Percentiles rank a stretch among this genome's conserved stretches.
Evolutionary conservation across 345 rosid species (phyloP).

Genomic region (Linum tenue): DNA sequence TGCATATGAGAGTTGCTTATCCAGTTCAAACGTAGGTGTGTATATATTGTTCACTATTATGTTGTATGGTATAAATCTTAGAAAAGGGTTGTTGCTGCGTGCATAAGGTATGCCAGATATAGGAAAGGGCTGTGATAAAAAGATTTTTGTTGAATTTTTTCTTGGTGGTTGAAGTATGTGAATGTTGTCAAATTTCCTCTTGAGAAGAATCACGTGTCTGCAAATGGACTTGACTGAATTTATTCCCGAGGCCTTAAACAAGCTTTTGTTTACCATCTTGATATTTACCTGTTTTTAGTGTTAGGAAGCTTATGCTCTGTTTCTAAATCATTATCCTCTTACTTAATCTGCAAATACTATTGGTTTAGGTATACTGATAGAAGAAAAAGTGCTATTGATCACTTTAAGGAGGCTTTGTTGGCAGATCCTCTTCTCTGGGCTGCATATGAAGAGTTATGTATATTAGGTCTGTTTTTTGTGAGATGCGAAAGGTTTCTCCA

Average conservation of each 20-base stretch:
- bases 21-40: no score
- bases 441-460: conserved; percentile 87
- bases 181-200: neutral
- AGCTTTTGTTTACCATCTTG: neutral
- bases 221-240: neutral
- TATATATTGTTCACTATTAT: no score
- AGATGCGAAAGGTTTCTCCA: neutral
- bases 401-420: conserved; percentile 75
- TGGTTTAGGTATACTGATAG: conserved; percentile 82
- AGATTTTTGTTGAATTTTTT: neutral
- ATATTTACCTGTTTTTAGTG: neutral
- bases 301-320: neutral
- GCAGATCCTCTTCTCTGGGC: conserved; percentile 91
- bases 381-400: conserved; percentile 67
- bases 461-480: conserved; percentile 50
- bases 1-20: no score
- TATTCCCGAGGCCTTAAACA: neutral
- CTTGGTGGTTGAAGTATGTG: neutral
- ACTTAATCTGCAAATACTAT: conserved; percentile 2
- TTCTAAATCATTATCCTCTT: neutral
- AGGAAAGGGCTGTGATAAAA: neutral
- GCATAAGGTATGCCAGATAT: neutral
- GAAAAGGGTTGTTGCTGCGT: neutral
- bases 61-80: no score
- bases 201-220: neutral